Evolutionary conservation across 108 stramenopile species (phyloP).

Genomic region (Poteriospumella lacustris): DNA sequence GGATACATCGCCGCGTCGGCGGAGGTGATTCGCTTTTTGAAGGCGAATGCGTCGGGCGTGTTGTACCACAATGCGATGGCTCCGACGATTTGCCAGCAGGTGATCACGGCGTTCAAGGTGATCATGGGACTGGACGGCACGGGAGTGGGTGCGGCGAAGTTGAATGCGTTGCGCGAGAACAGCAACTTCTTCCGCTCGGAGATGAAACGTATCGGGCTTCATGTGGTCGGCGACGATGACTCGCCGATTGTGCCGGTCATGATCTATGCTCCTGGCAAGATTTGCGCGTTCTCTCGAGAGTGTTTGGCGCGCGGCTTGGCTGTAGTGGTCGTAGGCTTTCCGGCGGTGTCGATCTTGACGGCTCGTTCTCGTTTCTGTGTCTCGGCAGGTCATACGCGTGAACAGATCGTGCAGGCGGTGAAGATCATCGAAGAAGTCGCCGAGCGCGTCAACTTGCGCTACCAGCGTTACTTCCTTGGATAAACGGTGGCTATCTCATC

Average conservation of each 20-base stretch:
- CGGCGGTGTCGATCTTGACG: constrained; percentile 82
- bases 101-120: constrained; percentile 69
- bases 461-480: constrained; percentile 63
- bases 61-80: constrained; percentile 83
- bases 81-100: constrained; percentile 88
- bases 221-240: constrained; percentile 91
- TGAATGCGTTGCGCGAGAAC: constrained; percentile 82
- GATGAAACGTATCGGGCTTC: constrained; percentile 83
- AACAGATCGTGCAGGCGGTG: constrained; percentile 78
- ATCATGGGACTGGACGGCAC: constrained; percentile 94
- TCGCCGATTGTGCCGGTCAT: constrained; percentile 95
- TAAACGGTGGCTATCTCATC: too few species aligned
- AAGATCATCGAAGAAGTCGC: constrained; percentile 82
- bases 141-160: constrained; percentile 75
- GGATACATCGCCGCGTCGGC: constrained; percentile 89
- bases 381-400: constrained; percentile 84
- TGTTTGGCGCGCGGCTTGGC: constrained; percentile 90
- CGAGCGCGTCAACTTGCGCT: constrained; percentile 69
- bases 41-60: constrained; percentile 73
- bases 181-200: constrained; percentile 92
- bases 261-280: constrained; percentile 93
- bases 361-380: constrained; percentile 90
- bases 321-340: constrained; percentile 98
- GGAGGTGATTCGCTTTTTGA: constrained; percentile 71
- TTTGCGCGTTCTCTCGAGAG: constrained; percentile 90